Conservation (phyloP, 805 yeast genomes). For the Schwanniomyces polymorphus region DNA sequence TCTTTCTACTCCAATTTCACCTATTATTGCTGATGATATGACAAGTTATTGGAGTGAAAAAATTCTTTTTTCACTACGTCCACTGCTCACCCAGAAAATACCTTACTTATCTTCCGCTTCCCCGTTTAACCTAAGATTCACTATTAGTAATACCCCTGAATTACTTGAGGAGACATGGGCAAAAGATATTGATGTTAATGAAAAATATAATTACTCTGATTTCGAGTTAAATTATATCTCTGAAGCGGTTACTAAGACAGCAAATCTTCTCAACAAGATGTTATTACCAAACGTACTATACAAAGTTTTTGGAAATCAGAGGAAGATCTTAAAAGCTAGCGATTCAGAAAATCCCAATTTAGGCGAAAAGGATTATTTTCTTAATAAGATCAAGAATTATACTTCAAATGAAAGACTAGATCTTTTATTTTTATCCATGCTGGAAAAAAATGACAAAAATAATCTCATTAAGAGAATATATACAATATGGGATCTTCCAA, state of each 20-base stretch:
- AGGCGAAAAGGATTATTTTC: constrained; percentile 1
- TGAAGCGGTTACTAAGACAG: constrained; percentile 20
- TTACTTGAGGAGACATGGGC: constrained; percentile 44
- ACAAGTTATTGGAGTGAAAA: constrained; percentile 46
- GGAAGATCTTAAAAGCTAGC: constrained; percentile 2
- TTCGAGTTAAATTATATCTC: constrained; percentile 36
- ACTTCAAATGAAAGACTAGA: constrained; percentile 17
- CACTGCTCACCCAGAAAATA: constrained; percentile 42
- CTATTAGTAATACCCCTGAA: constrained; percentile 28
- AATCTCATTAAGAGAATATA: constrained; percentile 11
- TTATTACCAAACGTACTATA: constrained; percentile 20
- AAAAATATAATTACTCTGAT: constrained; percentile 43
- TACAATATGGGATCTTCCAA: constrained; percentile 13
- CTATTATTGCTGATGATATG: constrained; percentile 59
- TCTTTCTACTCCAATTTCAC: constrained; percentile 47
- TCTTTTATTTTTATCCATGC: constrained; percentile 5
- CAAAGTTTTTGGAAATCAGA: not conserved
- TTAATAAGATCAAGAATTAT: constrained; percentile 7
- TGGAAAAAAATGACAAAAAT: constrained; percentile 1
- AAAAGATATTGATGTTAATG: constrained; percentile 46
- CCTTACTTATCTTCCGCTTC: constrained; percentile 61
- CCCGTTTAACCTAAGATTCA: constrained; percentile 33
- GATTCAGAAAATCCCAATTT: constrained; percentile 5
- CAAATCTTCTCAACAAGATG: constrained; percentile 20
- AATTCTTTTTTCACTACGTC: constrained; percentile 16